phyloP scores from a whole-genome alignment of 495 filamentous ascomycete genomes.

The Apodospora peruviana region DNA sequence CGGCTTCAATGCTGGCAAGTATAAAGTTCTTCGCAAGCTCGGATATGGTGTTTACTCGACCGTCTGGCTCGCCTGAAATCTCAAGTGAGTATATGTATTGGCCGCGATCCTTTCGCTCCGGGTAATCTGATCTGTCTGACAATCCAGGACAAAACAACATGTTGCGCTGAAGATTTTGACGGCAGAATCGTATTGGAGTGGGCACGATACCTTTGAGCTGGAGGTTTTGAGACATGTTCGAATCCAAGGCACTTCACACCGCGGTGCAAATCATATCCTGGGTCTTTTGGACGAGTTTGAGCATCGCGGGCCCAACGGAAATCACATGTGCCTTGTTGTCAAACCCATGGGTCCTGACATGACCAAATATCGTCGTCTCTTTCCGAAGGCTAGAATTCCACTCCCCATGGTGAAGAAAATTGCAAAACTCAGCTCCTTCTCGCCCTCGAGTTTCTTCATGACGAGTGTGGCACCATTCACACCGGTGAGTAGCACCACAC shows the following conservation, averaged over 20 bases:
- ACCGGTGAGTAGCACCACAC: constrained; percentile 7
- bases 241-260: background rate
- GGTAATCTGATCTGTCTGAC: background rate
- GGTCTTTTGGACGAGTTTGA: constrained; percentile 4
- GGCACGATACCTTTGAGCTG: constrained; percentile 3
- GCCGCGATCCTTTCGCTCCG: background rate
- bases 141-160: constrained; percentile 4
- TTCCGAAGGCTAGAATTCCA: constrained; percentile 4
- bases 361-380: constrained; percentile 5
- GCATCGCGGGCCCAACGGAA: constrained; percentile 2
- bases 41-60: constrained; percentile 5
- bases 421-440: constrained; percentile 1
- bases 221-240: constrained; percentile 3
- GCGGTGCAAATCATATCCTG: background rate
- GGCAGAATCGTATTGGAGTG: constrained; percentile 1
- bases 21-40: constrained; percentile 3
- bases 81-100: background rate
- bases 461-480: constrained; percentile 2
- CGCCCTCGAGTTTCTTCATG: constrained; percentile 4
- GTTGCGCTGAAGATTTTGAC: constrained; percentile 6
- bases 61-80: constrained; percentile 8
- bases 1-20: constrained; percentile 3
- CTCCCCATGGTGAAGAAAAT: constrained; percentile 2
- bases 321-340: constrained; percentile 3
- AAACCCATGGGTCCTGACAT: constrained; percentile 4